Evolutionary conservation across 2,329 filamentous ascomycete genomes (phyloP), one percentile per base, ranked within the genome.

Genomic region (Ophioceras dolichostomum): DNA sequence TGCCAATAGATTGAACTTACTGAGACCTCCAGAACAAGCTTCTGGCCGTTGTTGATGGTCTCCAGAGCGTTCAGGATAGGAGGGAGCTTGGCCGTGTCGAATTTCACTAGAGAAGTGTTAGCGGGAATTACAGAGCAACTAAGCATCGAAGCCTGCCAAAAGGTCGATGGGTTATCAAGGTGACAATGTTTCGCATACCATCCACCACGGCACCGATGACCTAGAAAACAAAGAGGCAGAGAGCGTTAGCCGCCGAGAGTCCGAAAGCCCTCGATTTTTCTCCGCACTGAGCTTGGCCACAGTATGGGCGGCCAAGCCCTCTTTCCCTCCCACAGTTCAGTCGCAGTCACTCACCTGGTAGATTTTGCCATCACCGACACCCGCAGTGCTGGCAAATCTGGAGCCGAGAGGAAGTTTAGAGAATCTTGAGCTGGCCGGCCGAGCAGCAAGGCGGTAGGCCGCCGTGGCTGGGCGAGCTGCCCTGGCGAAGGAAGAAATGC

Each of bases 121-220:
- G 52, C n/a, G n/a, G n/a, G n/a, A n/a, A n/a, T n/a, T n/a, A n/a
- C n/a, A n/a, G n/a, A n/a, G n/a, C n/a, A n/a, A n/a, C n/a, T n/a
- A n/a, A n/a, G n/a, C n/a, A n/a, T n/a, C n/a, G n/a, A n/a, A n/a
- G n/a, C n/a, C n/a, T n/a, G n/a, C n/a, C n/a, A n/a, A n/a, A n/a
- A n/a, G n/a, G n/a, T n/a, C n/a, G n/a, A n/a, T n/a, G n/a, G n/a
- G n/a, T n/a, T n/a, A n/a, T n/a, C n/a, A n/a, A n/a, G n/a, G n/a
- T n/a, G n/a, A n/a, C n/a, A n/a, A n/a, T n/a, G n/a, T 26, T 13
- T 31, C 19, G 29, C 83, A 71, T 73, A 94, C 86, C 87, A 71
- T 96, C 91, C 57, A 96, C 91, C 63, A 96, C 88, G 72, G 91
- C 89, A 83, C 91, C 88, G 70, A 95, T 95, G 66, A 95, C 88